Conservation (phyloP, 2,329 filamentous ascomycete genomes). For the Cordyceps farinosa region DNA sequence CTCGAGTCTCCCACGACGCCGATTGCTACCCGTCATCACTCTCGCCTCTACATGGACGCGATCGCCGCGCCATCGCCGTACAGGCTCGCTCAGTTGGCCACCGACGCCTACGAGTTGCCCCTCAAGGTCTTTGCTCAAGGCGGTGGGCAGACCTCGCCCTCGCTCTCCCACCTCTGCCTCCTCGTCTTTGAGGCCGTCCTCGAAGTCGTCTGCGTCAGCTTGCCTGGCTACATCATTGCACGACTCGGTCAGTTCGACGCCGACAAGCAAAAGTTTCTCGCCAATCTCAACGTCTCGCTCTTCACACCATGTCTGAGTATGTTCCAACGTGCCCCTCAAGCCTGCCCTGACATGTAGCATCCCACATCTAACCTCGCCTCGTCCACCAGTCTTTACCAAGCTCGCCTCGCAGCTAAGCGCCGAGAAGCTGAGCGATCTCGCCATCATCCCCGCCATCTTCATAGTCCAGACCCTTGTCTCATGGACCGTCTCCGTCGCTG, state of each 20-base stretch:
- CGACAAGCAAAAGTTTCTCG: constrained; percentile 93
- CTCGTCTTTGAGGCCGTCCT: constrained; percentile 93
- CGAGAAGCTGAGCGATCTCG: constrained; percentile 83
- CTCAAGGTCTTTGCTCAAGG: constrained; percentile 38
- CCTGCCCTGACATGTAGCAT: no score
- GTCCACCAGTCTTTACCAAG: constrained; percentile 85
- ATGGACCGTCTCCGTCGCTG: constrained; percentile 67
- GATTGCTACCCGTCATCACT: constrained; percentile 5
- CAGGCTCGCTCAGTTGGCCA: constrained; percentile 38
- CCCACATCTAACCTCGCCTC: constrained; percentile 2
- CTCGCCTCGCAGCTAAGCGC: constrained; percentile 90
- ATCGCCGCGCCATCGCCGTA: constrained; percentile 45
- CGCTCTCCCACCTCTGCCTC: constrained; percentile 66
- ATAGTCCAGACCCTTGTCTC: constrained; percentile 82
- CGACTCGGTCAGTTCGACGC: constrained; percentile 89
- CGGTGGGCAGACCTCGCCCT: constrained; percentile 55
- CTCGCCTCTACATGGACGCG: constrained; percentile 32
- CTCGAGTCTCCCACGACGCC: neutral
- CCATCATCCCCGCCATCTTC: constrained; percentile 94
- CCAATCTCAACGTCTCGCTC: constrained; percentile 91
- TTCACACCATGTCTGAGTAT: constrained; percentile 95
- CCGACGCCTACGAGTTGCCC: constrained; percentile 40
- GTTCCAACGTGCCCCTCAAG: constrained; percentile 28
- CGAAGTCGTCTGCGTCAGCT: constrained; percentile 90
- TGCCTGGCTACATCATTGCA: constrained; percentile 92